A percentile compares a stretch with the other conserved stretches of the same genome.
phyloP scores from a whole-genome alignment of 1,139 yeast species.

The Yamadazyma mexicana region DNA sequence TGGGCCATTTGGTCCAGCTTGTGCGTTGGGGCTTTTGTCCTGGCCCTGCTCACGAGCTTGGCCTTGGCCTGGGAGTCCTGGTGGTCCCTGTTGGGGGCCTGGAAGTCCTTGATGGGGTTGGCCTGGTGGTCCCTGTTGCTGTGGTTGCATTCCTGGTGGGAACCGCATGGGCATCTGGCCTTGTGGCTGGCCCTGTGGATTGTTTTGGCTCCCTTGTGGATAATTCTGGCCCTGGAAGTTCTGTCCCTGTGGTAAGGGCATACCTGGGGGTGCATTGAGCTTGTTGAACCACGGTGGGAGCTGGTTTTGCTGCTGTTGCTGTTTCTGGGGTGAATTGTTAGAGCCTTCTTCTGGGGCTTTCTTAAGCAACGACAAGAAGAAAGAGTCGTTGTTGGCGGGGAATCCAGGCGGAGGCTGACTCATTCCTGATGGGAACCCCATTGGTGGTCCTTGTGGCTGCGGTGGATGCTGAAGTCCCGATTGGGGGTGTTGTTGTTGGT shows the following conservation, averaged over 20 bases:
- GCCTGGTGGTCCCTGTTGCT: conserved; percentile 1
- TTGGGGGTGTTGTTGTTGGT: background rate
- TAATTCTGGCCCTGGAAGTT: background rate
- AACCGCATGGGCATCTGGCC: conserved; percentile 1
- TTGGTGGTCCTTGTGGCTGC: background rate
- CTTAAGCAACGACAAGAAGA: conserved; percentile 53
- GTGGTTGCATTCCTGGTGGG: conserved; percentile 5
- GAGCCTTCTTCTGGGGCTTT: conserved; percentile 26
- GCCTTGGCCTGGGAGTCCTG: too few relatives aligned
- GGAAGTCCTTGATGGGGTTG: conserved; percentile 2
- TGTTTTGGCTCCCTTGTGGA: background rate
- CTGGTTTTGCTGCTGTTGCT: conserved; percentile 7
- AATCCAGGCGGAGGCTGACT: conserved; percentile 8
- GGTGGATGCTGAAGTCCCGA: too few relatives aligned
- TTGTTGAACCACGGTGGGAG: conserved; percentile 17
- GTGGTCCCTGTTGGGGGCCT: conserved; percentile 15
- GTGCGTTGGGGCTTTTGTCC: too few relatives aligned
- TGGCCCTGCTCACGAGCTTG: conserved; percentile 5
- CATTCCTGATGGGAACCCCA: conserved; percentile 3
- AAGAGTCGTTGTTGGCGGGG: conserved; percentile 41
- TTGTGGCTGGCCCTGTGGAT: conserved; percentile 2
- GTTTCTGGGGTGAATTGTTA: background rate
- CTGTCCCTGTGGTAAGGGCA: background rate
- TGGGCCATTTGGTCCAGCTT: background rate
- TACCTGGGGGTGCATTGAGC: too few relatives aligned